Evolutionary conservation across 768 basidiomycete species (phyloP).

Genomic region (Leccinum longicurvipes): DNA sequence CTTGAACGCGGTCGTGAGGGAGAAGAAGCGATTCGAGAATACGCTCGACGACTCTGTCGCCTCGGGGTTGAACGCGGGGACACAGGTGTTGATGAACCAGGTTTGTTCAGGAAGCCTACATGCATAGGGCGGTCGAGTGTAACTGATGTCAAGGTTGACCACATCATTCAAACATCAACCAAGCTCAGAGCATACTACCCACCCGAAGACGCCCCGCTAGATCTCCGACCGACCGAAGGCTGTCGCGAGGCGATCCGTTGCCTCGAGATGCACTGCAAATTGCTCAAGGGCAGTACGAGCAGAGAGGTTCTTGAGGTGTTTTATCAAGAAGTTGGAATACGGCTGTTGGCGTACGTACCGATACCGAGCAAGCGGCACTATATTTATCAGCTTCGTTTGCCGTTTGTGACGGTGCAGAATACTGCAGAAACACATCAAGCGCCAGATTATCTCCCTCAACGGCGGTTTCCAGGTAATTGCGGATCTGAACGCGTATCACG

Average conservation of each 20-base stretch:
- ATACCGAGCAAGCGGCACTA: not conserved
- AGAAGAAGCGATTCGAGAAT: slow-evolving; percentile 96
- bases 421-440: slow-evolving; percentile 93
- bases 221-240: slow-evolving; percentile 82
- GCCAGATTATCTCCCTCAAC: slow-evolving; percentile 91
- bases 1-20: slow-evolving; percentile 85
- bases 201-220: slow-evolving; percentile 70
- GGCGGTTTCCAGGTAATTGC: slow-evolving; percentile 97
- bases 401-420: slow-evolving; percentile 45
- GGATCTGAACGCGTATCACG: slow-evolving; percentile 90
- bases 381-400: not conserved
- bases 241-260: slow-evolving; percentile 89
- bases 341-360: slow-evolving; percentile 68
- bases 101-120: slow-evolving; percentile 36
- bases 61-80: slow-evolving; percentile 89
- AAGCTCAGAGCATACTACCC: slow-evolving; percentile 90
- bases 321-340: slow-evolving; percentile 94
- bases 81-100: slow-evolving; percentile 94
- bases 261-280: slow-evolving; percentile 84
- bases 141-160: slow-evolving; percentile 66
- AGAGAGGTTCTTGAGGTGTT: slow-evolving; percentile 97
- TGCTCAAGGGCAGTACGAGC: slow-evolving; percentile 90
- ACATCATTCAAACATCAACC: slow-evolving; percentile 82
- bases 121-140: not conserved
- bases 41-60: slow-evolving; percentile 92